phyloP scores from a whole-genome alignment of 495 filamentous ascomycete species.

The Emericellopsis terricola region DNA sequence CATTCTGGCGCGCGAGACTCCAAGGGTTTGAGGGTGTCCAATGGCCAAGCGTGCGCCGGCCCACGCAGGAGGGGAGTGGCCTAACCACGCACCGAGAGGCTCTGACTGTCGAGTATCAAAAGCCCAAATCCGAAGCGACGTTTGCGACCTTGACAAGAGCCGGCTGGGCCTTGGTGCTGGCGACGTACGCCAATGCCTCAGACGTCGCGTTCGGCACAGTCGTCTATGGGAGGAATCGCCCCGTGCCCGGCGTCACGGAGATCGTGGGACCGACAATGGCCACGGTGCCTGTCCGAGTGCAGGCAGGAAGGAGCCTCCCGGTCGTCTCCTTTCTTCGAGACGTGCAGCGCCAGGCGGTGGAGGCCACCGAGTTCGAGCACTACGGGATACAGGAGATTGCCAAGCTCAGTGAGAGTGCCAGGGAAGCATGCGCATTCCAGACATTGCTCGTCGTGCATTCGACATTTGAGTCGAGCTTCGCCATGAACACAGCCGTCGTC shows the following conservation, averaged over 20 bases:
- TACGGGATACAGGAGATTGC: slow-evolving; percentile 1
- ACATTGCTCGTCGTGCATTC: too few species aligned
- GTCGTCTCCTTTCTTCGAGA: background rate
- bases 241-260: slow-evolving; percentile 16
- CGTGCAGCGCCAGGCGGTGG: background rate
- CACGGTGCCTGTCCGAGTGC: slow-evolving; percentile 34
- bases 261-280: slow-evolving; percentile 32
- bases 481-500: too few species aligned
- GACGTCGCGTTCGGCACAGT: slow-evolving; percentile 25
- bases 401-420: background rate
- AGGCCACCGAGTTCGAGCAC: background rate
- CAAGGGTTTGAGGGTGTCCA: too few species aligned
- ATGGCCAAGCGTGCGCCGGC: too few species aligned
- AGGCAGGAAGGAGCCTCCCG: background rate
- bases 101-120: too few species aligned
- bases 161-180: slow-evolving; percentile 29
- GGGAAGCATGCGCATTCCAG: too few species aligned
- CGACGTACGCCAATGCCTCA: background rate
- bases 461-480: too few species aligned
- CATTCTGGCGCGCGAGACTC: too few species aligned
- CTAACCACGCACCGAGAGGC: too few species aligned
- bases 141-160: slow-evolving; percentile 32
- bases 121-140: too few species aligned
- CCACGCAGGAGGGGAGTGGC: too few species aligned
- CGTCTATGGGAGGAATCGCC: slow-evolving; percentile 23